Percentiles rank a stretch among this genome's conserved stretches.
These are phyloP conservation scores for Lanmaoa pseudosensibilis DNA, from an alignment of 768 basidiomycete genomes.

Conservation along the genomic window DNA sequence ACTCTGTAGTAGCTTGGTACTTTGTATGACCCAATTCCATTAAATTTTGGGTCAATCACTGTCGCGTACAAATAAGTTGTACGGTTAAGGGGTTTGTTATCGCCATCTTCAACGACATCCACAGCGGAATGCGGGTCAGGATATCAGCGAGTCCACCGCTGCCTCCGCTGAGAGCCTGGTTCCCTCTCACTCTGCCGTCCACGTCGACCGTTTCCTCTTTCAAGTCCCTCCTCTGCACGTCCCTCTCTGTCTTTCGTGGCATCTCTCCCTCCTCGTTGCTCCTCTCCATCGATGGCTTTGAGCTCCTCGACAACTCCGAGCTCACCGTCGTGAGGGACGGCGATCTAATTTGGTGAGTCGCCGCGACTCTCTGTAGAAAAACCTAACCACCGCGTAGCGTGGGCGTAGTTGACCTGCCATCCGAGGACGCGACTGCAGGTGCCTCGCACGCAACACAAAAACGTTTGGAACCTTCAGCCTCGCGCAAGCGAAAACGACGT, in stretches of 20 bases:
- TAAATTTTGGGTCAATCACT: no score
- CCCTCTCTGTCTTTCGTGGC: conserved; percentile 11
- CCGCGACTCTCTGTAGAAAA: no score
- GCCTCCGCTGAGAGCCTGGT: conserved; percentile 54
- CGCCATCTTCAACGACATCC: not conserved
- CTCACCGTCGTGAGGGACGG: conserved; percentile 29
- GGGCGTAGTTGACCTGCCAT: conserved; percentile 4
- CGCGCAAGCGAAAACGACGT: conserved; percentile 30
- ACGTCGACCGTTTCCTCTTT: conserved; percentile 12
- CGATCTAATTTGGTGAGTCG: conserved; percentile 27
- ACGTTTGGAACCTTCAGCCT: not conserved
- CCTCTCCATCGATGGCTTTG: conserved; percentile 31
- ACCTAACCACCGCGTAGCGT: conserved; percentile 17
- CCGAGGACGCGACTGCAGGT: no score
- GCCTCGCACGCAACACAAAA: not conserved
- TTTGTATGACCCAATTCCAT: not conserved
- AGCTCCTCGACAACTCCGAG: conserved; percentile 29
- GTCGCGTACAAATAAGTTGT: not conserved
- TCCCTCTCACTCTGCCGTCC: conserved; percentile 28
- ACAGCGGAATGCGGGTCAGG: conserved; percentile 44
- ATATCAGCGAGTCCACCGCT: conserved; percentile 50
- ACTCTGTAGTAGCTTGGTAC: not conserved
- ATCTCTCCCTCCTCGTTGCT: conserved; percentile 3
- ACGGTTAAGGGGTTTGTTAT: no score
- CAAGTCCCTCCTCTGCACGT: conserved; percentile 21